Percentiles rank a stretch among this genome's conserved stretches.
phyloP scores from a whole-genome alignment of 306 rosid species.

The Elaeagnus macrophylla region DNA sequence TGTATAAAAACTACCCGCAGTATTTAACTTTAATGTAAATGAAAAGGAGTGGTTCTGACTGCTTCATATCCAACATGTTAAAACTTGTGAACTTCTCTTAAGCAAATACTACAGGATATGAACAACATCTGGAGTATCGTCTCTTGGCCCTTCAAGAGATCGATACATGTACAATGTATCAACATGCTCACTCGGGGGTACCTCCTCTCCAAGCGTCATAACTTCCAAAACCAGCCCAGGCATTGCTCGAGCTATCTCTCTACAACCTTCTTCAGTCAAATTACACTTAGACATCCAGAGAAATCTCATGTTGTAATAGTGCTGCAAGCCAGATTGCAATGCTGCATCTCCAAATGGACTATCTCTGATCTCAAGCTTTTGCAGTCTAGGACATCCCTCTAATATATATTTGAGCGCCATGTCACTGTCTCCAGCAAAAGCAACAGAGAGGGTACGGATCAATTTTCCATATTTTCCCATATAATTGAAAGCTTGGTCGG shows the following conservation, averaged over 20 bases:
- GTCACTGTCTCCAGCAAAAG: constrained; percentile 77
- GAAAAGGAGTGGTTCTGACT: constrained; percentile 13
- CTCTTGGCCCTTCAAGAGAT: constrained; percentile 60
- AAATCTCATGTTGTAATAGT: constrained; percentile 79
- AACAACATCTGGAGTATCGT: constrained; percentile 51
- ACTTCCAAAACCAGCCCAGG: constrained; percentile 68
- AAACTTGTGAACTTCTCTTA: constrained; percentile 22
- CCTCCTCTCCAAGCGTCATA: constrained; percentile 23
- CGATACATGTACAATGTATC: constrained; percentile 46
- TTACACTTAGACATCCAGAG: constrained; percentile 84
- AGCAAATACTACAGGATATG: constrained; percentile 43
- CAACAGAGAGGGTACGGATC: constrained; percentile 74
- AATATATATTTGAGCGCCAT: constrained; percentile 47
- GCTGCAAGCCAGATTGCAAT: constrained; percentile 62
- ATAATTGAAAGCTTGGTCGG: constrained; percentile 60
- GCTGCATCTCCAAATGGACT: constrained; percentile 83
- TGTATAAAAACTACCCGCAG: constrained; percentile 32
- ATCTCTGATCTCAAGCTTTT: constrained; percentile 83
- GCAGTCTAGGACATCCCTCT: constrained; percentile 72
- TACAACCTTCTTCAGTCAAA: constrained; percentile 59
- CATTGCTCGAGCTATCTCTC: constrained; percentile 48
- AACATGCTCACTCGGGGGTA: constrained; percentile 17
- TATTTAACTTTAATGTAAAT: constrained; percentile 10
- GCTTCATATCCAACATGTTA: constrained; percentile 21
- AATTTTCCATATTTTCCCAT: constrained; percentile 66